phyloP scores from a whole-genome alignment of 768 basidiomycete species.

The Tricholoma matsutake region DNA sequence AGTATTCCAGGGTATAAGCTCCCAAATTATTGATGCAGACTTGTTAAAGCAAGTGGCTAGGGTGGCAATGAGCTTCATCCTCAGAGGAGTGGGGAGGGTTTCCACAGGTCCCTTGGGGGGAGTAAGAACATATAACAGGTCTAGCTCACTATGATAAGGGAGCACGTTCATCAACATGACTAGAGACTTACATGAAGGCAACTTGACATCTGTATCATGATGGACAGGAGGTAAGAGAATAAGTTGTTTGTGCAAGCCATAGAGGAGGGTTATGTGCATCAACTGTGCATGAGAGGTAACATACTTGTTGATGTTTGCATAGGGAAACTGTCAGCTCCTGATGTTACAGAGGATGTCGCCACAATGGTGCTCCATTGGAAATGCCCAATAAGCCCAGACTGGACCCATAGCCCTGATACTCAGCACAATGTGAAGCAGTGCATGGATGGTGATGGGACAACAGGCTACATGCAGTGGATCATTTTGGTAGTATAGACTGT shows the following conservation, averaged over 20 bases:
- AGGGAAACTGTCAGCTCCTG: constrained; percentile 29
- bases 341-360: constrained; percentile 25
- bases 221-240: constrained; percentile 7
- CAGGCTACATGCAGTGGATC: too few species aligned
- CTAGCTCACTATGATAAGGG: background rate
- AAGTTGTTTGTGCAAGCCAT: constrained; percentile 23
- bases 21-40: background rate
- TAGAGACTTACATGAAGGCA: constrained; percentile 11
- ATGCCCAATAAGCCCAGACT: too few species aligned
- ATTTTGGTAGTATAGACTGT: too few species aligned
- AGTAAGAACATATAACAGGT: background rate
- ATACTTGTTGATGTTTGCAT: constrained; percentile 25
- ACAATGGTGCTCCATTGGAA: constrained; percentile 38
- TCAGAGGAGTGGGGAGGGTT: background rate
- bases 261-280: constrained; percentile 26
- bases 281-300: constrained; percentile 29
- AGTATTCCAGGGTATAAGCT: background rate
- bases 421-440: too few species aligned
- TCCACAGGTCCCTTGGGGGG: background rate
- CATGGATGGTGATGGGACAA: too few species aligned
- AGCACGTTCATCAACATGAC: background rate
- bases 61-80: background rate
- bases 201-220: constrained; percentile 1
- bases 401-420: too few species aligned
- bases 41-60: background rate